Base-by-base conservation (phyloP, 208 protist species). In the Acanthamoeba royreba region DNA sequence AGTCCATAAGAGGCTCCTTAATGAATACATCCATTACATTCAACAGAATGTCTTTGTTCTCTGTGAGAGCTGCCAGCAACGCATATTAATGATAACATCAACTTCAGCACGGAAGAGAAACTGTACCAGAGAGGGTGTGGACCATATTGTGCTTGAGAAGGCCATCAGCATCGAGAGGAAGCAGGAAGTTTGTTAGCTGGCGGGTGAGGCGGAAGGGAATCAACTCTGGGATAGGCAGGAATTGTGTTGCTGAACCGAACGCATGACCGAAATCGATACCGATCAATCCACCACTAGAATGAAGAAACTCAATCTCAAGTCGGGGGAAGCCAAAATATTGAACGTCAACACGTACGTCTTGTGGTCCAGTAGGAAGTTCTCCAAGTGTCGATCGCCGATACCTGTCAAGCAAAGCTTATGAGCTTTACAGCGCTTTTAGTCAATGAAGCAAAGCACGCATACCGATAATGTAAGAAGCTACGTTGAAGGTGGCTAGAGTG, bases 221-320 rank as follows among this genome's bases (percentile, higher is more conserved):
- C 45, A 99, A 92, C 96, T 99, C 98, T 0, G 98, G 98, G 45
- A 99, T 94, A 15, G 97, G 96, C 38, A 98, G 96, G 22, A 94
- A 85, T 49, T 97, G 92, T 45, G 98, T 98, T 9, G 98, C 98
- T 4, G 96, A 96, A 17, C 98, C 98, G 94, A 99, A 99, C 4
- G 98, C 97, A 96, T 98, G 97, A 4, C 98, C 98, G 95, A 99
- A 99, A 94, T 99, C 98, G 72, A 99, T 99, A 77, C 96, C 96
- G 33, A 99, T 95, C 7, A 99, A 31, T 4, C 88, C 86, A n/a
- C 98, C 98, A 38, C 90, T 97, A n/a, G n/a, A n/a, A n/a, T n/a
- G n/a, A n/a, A n/a, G n/a, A n/a, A n/a, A n/a, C n/a, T n/a, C n/a
- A n/a, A n/a, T n/a, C n/a, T n/a, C n/a, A n/a, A n/a, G n/a, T n/a